Base-by-base conservation (phyloP, 2,329 filamentous ascomycete species). In the Phialocephala subalpina region DNA sequence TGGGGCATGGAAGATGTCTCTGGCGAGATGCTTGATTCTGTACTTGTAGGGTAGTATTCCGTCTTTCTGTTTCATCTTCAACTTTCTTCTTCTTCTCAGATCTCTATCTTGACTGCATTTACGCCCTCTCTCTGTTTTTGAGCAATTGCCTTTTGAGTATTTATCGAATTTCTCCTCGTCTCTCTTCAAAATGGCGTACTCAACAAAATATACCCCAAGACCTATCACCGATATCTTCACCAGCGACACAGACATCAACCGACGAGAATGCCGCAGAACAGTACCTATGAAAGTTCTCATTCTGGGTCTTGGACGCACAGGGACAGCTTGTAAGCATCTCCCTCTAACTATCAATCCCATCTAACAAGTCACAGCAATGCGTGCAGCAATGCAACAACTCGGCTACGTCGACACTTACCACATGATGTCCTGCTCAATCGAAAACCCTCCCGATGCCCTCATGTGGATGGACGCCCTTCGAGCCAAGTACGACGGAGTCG, bases 221-320 rank as follows among this genome's bases (percentile, higher is more conserved):
- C 52, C 52, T 55, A 35, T 55, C 29, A 55, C 52, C 7, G 57
- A 60, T 33, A 77, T 78, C 58, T 80, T 92, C 68, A 90, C 88
- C 16, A 89, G 89, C 55, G 87, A 91, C 75, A 91, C 88, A 49
- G 86, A 88, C 74, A 90, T 92, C 77, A 87, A 93, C 78, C 82
- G 87, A 58, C 83, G 87, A 70, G 80, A 88, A 81, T 89, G 88
- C 77, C 84, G 83, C 66, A 87, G 90, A 63, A 86, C 82, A 36
- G 89, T 91, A 60, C 90, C 90, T 38, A 92, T 93, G 90, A 87
- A 87, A 76, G 87, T 93, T 56, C 86, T 93, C 38, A 85, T 89
- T 56, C 83, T 93, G 0, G 90, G 90, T 55, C 83, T 92, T 20
- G 88, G 89, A 63, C 84, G 90, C 69, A 93, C 90, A 9, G 90